Evolutionary conservation across 805 yeast species (phyloP).

Genomic region (Barnettozyma vustinii): DNA sequence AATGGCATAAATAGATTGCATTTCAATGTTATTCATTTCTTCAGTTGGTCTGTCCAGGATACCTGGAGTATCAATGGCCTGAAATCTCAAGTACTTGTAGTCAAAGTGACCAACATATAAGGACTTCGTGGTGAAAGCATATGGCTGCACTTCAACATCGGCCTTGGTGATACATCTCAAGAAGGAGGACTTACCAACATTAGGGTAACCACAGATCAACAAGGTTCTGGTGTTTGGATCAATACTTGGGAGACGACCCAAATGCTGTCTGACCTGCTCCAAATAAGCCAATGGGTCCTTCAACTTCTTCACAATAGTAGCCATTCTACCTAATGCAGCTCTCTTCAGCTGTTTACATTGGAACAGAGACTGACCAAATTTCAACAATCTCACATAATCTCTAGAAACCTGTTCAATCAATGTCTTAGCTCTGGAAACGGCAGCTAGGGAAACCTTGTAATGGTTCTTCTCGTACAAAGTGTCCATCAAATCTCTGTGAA

Average conservation of each 20-base stretch:
- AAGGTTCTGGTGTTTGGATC: slow-evolving; percentile 98
- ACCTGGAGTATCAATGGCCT: slow-evolving; percentile 99
- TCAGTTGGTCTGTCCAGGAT: slow-evolving; percentile 97
- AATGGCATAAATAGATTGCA: slow-evolving; percentile 98
- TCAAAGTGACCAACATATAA: slow-evolving; percentile 98
- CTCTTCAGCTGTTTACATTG: slow-evolving; percentile 98
- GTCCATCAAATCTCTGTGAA: slow-evolving; percentile 97
- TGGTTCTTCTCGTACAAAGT: slow-evolving; percentile 97
- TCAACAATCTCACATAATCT: slow-evolving; percentile 89
- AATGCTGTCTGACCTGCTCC: slow-evolving; percentile 98
- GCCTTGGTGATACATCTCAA: slow-evolving; percentile 92
- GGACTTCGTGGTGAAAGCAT: slow-evolving; percentile 97
- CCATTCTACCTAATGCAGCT: slow-evolving; percentile 99
- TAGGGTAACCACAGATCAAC: slow-evolving; percentile 97
- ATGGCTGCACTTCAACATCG: slow-evolving; percentile 98
- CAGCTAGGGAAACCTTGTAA: slow-evolving; percentile 93
- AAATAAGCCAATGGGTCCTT: slow-evolving; percentile 90
- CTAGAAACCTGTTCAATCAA: slow-evolving; percentile 93
- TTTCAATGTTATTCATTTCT: slow-evolving; percentile 99
- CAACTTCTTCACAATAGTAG: slow-evolving; percentile 90
- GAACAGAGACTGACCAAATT: slow-evolving; percentile 95
- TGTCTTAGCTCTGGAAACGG: slow-evolving; percentile 88
- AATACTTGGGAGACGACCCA: slow-evolving; percentile 95
- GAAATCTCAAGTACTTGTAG: slow-evolving; percentile 94
- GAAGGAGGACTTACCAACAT: slow-evolving; percentile 97